Conservation (phyloP, 2,329 filamentous ascomycete genomes). For the Cercospora citrullina region DNA sequence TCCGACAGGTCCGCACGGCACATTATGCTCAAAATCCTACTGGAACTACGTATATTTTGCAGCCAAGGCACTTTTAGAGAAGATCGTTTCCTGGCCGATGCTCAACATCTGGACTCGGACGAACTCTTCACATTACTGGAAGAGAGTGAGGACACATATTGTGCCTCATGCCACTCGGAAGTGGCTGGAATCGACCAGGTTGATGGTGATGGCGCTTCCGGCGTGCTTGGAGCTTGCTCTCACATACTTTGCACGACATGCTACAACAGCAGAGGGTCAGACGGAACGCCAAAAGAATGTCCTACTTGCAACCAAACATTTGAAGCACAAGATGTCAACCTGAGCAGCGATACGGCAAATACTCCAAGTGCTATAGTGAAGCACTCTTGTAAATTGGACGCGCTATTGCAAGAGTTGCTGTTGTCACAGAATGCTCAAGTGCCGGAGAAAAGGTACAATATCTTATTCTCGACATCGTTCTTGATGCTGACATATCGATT, state of each 20-base stretch:
- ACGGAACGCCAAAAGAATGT: neutral
- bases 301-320: neutral
- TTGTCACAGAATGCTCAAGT: neutral
- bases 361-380: neutral
- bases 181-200: neutral
- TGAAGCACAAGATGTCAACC: neutral
- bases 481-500: neutral
- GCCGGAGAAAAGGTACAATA: neutral
- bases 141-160: neutral
- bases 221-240: neutral
- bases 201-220: neutral
- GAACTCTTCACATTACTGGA: neutral
- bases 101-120: neutral
- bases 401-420: neutral
- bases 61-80: neutral
- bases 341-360: neutral
- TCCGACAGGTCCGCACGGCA: neutral
- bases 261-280: neutral
- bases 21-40: neutral
- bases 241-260: neutral
- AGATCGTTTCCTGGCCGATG: neutral
- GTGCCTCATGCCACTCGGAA: neutral
- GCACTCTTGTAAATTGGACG: neutral
- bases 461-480: neutral
- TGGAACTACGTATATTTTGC: neutral